These are phyloP conservation scores for Floccularia luteovirens DNA, from an alignment of 768 basidiomycete genomes.

Conservation along the genomic window DNA sequence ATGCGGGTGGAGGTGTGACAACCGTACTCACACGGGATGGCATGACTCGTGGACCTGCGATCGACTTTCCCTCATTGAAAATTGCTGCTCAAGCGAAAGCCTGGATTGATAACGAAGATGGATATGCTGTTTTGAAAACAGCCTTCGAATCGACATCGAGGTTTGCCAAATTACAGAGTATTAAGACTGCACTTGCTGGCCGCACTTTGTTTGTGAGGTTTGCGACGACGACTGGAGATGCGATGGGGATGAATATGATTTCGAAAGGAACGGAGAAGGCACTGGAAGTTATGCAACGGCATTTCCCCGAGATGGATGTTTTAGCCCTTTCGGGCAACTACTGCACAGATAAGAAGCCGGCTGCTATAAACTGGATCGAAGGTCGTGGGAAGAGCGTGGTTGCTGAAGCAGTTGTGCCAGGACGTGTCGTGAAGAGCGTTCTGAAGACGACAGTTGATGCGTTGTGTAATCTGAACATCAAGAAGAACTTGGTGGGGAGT, in stretches of 20 bases:
- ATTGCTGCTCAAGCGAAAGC: constrained; percentile 78
- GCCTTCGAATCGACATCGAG: constrained; percentile 95
- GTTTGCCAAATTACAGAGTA: constrained; percentile 77
- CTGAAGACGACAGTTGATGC: constrained; percentile 93
- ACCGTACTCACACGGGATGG: constrained; percentile 89
- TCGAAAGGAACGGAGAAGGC: constrained; percentile 97
- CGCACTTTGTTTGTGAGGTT: constrained; percentile 92
- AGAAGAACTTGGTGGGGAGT: constrained; percentile 97
- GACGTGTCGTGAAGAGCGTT: constrained; percentile 79
- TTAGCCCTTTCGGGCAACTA: constrained; percentile 95
- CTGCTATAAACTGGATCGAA: constrained; percentile 99
- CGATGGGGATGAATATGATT: constrained; percentile 99
- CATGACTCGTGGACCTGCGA: constrained; percentile 99
- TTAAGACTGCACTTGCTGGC: constrained; percentile 90
- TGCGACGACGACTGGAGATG: constrained; percentile 91
- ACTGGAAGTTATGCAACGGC: constrained; percentile 63
- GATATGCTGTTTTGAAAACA: constrained; percentile 63
- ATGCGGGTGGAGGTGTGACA: constrained; percentile 90
- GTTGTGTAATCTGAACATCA: constrained; percentile 84
- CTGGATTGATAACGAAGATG: constrained; percentile 82
- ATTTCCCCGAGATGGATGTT: constrained; percentile 89
- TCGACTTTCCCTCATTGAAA: constrained; percentile 82
- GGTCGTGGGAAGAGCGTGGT: constrained; percentile 97
- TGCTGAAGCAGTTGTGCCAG: constrained; percentile 90
- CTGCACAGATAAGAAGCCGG: constrained; percentile 99